Conservation (phyloP, 163 green algal species). For the Chlamydomonas reinhardtii region DNA sequence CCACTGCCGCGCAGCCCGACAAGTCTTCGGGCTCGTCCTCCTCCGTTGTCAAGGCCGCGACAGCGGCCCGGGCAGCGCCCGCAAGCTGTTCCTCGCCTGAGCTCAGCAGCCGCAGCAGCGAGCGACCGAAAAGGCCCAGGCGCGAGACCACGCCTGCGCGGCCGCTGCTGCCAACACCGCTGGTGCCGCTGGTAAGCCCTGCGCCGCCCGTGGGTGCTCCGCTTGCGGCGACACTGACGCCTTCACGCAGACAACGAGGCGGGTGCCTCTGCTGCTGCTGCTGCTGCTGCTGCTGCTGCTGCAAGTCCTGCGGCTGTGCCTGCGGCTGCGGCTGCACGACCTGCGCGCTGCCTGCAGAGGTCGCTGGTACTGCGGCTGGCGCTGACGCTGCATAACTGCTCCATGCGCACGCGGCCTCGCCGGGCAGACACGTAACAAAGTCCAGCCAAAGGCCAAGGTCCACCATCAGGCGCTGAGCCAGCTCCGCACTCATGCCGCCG, state of each 20-base stretch:
- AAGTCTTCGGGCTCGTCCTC: neutral
- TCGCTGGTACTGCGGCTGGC: too few relatives aligned
- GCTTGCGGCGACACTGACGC: neutral
- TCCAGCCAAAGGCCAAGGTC: slow-evolving; percentile 24
- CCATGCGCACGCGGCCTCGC: too few relatives aligned
- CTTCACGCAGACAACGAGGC: neutral
- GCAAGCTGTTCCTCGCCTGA: neutral
- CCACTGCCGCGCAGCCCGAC: neutral
- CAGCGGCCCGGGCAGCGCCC: neutral
- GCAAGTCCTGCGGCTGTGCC: neutral
- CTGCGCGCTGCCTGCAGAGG: too few relatives aligned
- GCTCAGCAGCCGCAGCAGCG: slow-evolving; percentile 24
- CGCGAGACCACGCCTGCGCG: neutral
- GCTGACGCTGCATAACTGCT: too few relatives aligned
- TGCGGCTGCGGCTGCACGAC: too few relatives aligned
- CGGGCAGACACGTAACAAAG: neutral
- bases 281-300: neutral
- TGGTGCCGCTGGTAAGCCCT: neutral
- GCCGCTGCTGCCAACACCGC: neutral
- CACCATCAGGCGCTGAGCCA: slow-evolving; percentile 16
- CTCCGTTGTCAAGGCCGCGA: neutral
- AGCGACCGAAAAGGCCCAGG: neutral
- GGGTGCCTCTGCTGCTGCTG: too few relatives aligned
- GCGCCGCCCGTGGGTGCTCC: neutral
- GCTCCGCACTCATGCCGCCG: too few relatives aligned